Base-by-base conservation (phyloP, 441 rosid species). In the Macaranga tanarius region DNA sequence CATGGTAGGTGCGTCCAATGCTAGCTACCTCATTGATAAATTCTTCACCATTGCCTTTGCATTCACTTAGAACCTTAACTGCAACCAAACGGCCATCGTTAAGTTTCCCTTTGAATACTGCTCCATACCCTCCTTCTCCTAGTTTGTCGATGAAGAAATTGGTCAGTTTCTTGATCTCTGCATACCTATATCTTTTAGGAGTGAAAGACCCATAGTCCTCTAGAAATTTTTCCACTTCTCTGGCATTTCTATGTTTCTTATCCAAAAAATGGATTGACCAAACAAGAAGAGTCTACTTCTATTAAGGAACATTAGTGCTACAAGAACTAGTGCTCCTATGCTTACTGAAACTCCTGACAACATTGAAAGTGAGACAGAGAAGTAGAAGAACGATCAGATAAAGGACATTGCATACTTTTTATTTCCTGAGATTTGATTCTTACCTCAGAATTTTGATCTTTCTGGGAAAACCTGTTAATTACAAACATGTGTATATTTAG, bases 31-130 rank as follows among this genome's bases (percentile, higher is more conserved):
- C 56, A 52, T 52, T 52, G 56, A 52, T 52, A n/a, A 52, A 17
- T 52, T 52, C 56, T 52, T 52, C 56, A 52, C 56, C 56, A 52
- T 52, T 52, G 5, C 56, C 56, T 52, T 52, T 52, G 56, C 22
- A 19, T 52, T 52, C 56, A 52, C 56, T 52, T 17, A 17, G 17
- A 7, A 52, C 56, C 19, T 52, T 52, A 52, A 52, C 56, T 15
- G 56, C 56, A 52, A 52, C 56, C 9, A 52, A 52, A 52, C 20
- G 56, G 19, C 56, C 56, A 55, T 55, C 59, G 20, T 0, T 28
- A 7, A 55, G 5, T 55, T 55, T 20, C 59, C 59, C 22, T 22
- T 55, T 55, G 28, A 22, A 55, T 22, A 22, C 5, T 55, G 31
- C 60, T 5, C 31, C 60, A 56, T 1, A 56, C 13, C 60, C 28